A percentile compares a stretch with the other conserved stretches of the same genome.
These are phyloP conservation scores for Ceratocystis albifundus DNA, from an alignment of 2,329 filamentous ascomycete species.

Conservation along the genomic window DNA sequence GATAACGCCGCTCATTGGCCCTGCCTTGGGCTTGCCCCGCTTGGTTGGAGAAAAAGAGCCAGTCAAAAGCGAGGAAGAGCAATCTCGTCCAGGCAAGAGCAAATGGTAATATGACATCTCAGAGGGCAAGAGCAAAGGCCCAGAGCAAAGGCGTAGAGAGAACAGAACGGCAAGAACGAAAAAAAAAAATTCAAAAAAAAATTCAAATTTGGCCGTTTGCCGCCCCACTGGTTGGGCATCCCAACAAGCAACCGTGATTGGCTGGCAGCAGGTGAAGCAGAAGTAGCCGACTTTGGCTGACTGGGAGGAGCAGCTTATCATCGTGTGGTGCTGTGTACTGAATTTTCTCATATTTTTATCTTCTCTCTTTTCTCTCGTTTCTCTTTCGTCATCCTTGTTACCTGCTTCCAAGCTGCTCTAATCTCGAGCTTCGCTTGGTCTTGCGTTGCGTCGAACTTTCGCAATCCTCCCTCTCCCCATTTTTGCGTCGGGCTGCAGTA, in stretches of 20 bases:
- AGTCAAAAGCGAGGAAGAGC: not conserved
- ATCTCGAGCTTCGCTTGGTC: not conserved
- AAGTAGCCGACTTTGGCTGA: not conserved
- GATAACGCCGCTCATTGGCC: not conserved
- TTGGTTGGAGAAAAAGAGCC: not conserved
- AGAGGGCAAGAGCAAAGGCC: not conserved
- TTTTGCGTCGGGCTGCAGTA: constrained; percentile 3
- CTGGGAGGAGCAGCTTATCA: not conserved
- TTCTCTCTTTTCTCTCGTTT: not conserved
- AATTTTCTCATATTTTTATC: not conserved
- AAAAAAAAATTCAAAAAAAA: not conserved
- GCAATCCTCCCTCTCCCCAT: not conserved
- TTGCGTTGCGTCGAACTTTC: not conserved
- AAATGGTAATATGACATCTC: not conserved
- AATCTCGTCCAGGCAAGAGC: not conserved
- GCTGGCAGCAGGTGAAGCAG: not conserved
- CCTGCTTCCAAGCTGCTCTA: not conserved
- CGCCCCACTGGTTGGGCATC: not conserved
- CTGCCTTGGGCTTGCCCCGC: not conserved
- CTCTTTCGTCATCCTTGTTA: not conserved
- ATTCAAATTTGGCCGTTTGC: not conserved
- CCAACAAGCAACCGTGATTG: not conserved
- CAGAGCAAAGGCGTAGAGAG: not conserved
- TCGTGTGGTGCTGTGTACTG: not conserved
- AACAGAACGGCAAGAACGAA: not conserved